Percentiles rank a stretch among this genome's conserved stretches.
phyloP scores from a whole-genome alignment of 768 basidiomycete genomes.

The Leccinum rimulosum region DNA sequence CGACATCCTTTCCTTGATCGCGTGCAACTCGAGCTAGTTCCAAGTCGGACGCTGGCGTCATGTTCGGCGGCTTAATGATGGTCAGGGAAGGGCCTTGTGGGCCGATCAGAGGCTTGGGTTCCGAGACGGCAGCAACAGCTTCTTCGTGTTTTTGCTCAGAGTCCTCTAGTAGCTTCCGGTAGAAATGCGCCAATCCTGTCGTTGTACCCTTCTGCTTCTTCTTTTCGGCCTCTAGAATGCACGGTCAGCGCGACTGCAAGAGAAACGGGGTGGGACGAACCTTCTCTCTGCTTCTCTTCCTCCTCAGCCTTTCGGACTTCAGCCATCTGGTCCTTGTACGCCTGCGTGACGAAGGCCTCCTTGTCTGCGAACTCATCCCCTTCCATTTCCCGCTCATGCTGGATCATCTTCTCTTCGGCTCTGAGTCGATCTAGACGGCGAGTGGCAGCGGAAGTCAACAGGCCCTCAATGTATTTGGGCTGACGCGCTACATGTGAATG shows the following conservation, averaged over 20 bases:
- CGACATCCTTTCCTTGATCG: conserved; percentile 79
- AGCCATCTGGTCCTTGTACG: conserved; percentile 95
- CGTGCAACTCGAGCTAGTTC: conserved; percentile 70
- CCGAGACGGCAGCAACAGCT: conserved; percentile 69
- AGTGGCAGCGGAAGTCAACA: conserved; percentile 81
- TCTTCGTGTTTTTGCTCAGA: conserved; percentile 83
- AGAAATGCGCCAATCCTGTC: conserved; percentile 86
- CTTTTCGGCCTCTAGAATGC: conserved; percentile 47
- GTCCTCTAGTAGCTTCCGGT: conserved; percentile 73
- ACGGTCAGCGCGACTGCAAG: not conserved
- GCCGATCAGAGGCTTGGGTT: conserved; percentile 53
- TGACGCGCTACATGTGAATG: conserved; percentile 31
- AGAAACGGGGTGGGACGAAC: conserved; percentile 41
- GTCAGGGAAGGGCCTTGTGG: conserved; percentile 66
- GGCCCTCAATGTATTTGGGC: conserved; percentile 90
- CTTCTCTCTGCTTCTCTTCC: conserved; percentile 87
- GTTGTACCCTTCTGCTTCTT: conserved; percentile 57
- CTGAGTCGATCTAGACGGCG: conserved; percentile 84
- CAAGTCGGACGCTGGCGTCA: conserved; percentile 62
- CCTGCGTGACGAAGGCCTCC: conserved; percentile 96
- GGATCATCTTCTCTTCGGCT: conserved; percentile 98
- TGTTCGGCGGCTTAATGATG: conserved; percentile 69
- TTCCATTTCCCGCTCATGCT: conserved; percentile 87
- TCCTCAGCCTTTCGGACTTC: conserved; percentile 89
- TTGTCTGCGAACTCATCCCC: conserved; percentile 94